Evolutionary conservation across 2,329 filamentous ascomycete genomes (phyloP).

Genomic region (Lojkania enalia): DNA sequence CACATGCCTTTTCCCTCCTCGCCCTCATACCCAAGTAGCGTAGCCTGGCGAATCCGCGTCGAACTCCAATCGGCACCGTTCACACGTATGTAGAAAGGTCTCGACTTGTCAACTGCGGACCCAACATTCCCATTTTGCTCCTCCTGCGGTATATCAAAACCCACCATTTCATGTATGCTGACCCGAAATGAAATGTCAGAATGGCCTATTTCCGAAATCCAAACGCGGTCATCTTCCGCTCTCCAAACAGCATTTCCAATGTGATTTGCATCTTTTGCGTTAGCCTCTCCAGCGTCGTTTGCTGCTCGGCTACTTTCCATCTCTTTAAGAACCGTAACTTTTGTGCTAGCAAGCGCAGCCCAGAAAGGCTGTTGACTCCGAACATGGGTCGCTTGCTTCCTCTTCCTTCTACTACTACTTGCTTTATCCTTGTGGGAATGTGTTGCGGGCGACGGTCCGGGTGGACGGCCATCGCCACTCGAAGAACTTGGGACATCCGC

Average conservation of each 20-base stretch:
- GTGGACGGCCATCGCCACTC: constrained; percentile 54
- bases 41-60: constrained; percentile 65
- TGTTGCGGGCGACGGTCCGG: constrained; percentile 54
- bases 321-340: constrained; percentile 91
- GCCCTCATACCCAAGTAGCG: constrained; percentile 50
- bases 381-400: constrained; percentile 89
- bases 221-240: constrained; percentile 70
- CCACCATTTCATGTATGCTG: constrained; percentile 61
- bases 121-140: constrained; percentile 43
- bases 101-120: constrained; percentile 65
- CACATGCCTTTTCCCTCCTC: constrained; percentile 59
- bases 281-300: constrained; percentile 72
- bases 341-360: constrained; percentile 92
- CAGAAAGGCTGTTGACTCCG: constrained; percentile 89
- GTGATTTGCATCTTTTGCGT: constrained; percentile 76
- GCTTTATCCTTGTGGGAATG: constrained; percentile 61
- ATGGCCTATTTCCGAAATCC: constrained; percentile 78
- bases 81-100: constrained; percentile 77
- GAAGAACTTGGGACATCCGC: constrained; percentile 52
- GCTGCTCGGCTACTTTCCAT: constrained; percentile 73
- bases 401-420: constrained; percentile 77
- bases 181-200: constrained; percentile 78
- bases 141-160: constrained; percentile 34
- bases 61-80: constrained; percentile 82
- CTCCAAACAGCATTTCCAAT: constrained; percentile 75